These are phyloP conservation scores for Aechmea fasciata DNA, from an alignment of 176 grass and related monocot species.

Conservation along the genomic window DNA sequence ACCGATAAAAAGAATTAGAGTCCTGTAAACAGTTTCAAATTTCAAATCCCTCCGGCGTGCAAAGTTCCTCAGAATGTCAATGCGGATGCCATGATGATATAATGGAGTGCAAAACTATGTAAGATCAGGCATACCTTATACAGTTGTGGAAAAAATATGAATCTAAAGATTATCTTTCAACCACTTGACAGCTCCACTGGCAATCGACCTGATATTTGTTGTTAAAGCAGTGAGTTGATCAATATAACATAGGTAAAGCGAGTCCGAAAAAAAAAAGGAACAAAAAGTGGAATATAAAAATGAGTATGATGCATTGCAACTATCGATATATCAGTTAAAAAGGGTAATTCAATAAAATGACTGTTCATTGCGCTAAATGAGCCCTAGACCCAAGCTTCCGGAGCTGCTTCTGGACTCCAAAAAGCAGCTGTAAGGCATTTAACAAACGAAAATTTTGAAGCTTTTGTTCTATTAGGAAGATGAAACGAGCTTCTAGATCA, in stretches of 20 bases:
- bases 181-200: constrained; percentile 22
- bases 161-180: constrained; percentile 27
- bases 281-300: background rate
- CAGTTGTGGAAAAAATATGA: background rate
- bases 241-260: background rate
- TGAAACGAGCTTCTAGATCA: too few relatives aligned
- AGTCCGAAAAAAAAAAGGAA: background rate
- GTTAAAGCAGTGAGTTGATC: too few relatives aligned
- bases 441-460: background rate
- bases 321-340: background rate
- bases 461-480: too few relatives aligned
- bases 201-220: constrained; percentile 9
- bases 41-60: background rate
- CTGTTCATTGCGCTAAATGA: too few relatives aligned
- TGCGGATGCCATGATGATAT: background rate
- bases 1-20: background rate
- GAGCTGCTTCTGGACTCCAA: too few relatives aligned
- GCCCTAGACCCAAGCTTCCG: too few relatives aligned
- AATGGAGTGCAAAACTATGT: background rate
- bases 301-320: background rate
- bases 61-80: background rate
- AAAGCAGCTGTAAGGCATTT: background rate
- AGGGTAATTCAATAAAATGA: background rate
- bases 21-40: background rate
- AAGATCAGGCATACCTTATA: background rate